Evolutionary conservation across 148 eudicot species (phyloP), one percentile per base, ranked within the genome.

Genomic region (Chenopodium album): DNA sequence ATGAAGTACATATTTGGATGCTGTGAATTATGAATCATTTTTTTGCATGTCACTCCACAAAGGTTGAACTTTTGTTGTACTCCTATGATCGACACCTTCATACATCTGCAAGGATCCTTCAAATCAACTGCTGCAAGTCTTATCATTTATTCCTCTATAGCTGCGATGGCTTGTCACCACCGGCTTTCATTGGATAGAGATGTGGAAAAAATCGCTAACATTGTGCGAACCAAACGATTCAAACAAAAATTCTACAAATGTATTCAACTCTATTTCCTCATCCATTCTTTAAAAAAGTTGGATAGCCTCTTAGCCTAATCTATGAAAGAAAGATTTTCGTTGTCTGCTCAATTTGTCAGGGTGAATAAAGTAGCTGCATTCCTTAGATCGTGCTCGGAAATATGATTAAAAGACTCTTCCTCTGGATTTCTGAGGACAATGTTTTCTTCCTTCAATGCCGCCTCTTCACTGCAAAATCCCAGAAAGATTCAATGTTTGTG

Each of bases 341-440:
- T 67, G 48, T 73, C 19, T 66, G 73, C 59, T 76, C 77, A 84
- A 71, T 84, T 87, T 69, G 85, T 77, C n/a, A 84, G 81, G 78
- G 84, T 73, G 48, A 84, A 88, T 34, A 84, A 41, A 23, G 85
- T 83, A 22, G 90, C 88, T 26, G 88, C 86, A 14, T 50, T 82
- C 72, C 84, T 85, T 10, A 73, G 72, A 47, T 86, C 85, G 70
- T 87, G 83, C 56, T 76, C 88, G 68, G 79, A 78, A 80, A 64
- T 79, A n/a, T 84, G 78, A 60, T 52, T 67, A 48, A 80, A 80
- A 63, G 76, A 72, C 37, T 67, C 76, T 1, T 80, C 86, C 48
- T 76, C 80, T 68, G 87, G 78, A 20, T 88, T 75, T 20, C 72
- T 82, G 4, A 81, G 26, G 52, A 56, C 67, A 28, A 81, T 71